Percentiles rank a stretch among this genome's conserved stretches.
Conservation (phyloP, 352 stramenopile species). For the Phytophthora brassicae region DNA sequence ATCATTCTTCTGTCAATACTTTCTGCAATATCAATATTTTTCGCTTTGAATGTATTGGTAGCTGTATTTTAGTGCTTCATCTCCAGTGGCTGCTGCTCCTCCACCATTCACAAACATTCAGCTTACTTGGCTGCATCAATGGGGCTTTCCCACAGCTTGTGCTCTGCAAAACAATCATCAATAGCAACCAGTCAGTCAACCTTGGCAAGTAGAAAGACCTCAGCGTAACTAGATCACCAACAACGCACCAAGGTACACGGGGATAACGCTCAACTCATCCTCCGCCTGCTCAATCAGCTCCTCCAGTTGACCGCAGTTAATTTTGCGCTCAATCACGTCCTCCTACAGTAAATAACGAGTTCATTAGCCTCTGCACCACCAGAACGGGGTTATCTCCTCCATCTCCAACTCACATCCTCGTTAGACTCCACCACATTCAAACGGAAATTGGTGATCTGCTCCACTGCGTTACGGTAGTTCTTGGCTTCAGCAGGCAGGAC, state of each 20-base stretch:
- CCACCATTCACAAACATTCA: slow-evolving; percentile 1
- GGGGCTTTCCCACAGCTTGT: slow-evolving; percentile 87
- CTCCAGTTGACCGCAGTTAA: slow-evolving; percentile 88
- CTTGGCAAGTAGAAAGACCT: no score
- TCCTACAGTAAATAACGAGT: slow-evolving; percentile 41
- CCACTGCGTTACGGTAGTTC: slow-evolving; percentile 76
- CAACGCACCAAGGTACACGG: slow-evolving; percentile 78
- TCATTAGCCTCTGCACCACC: slow-evolving; percentile 16
- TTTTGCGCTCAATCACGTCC: slow-evolving; percentile 77
- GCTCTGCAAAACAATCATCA: slow-evolving; percentile 42
- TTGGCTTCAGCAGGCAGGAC: slow-evolving; percentile 65
- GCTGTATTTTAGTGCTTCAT: slow-evolving; percentile 30
- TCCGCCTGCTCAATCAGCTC: slow-evolving; percentile 88
- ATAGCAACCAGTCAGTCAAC: slow-evolving; percentile 10
- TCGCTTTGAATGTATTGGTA: slow-evolving; percentile 7
- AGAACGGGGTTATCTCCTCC: slow-evolving; percentile 1
- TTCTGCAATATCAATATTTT: no score
- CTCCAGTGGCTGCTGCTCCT: slow-evolving; percentile 1
- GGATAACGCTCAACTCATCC: slow-evolving; percentile 84
- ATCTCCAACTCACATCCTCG: slow-evolving; percentile 55
- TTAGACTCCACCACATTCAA: slow-evolving; percentile 73
- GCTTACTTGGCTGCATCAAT: slow-evolving; percentile 41
- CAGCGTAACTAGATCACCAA: no score
- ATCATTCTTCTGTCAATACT: slow-evolving; percentile 14
- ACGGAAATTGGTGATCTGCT: slow-evolving; percentile 87